These are phyloP conservation scores for Uncinocarpus reesii DNA, from an alignment of 2,329 filamentous ascomycete genomes.

Conservation along the genomic window DNA sequence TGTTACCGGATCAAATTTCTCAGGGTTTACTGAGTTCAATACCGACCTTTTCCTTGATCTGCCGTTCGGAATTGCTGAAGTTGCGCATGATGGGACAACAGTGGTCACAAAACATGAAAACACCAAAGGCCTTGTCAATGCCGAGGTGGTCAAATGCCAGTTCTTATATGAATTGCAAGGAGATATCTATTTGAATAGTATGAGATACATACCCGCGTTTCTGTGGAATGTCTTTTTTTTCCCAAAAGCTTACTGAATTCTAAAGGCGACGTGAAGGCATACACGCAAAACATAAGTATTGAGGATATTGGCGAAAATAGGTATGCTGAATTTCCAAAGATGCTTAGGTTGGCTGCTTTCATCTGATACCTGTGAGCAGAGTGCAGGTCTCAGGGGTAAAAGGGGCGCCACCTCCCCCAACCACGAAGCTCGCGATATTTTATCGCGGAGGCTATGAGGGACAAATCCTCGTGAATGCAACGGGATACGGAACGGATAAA, in stretches of 20 bases:
- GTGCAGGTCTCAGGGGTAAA: conserved; percentile 36
- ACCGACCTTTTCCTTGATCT: conserved; percentile 37
- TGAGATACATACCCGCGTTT: background rate
- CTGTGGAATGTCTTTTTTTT: background rate
- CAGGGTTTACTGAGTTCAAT: conserved; percentile 39
- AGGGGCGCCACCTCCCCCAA: conserved; percentile 40
- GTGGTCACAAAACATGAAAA: conserved; percentile 42
- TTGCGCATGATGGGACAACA: conserved; percentile 38
- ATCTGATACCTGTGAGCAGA: conserved; percentile 20
- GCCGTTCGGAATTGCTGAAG: conserved; percentile 42
- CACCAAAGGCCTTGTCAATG: conserved; percentile 29
- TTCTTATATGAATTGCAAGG: conserved; percentile 44
- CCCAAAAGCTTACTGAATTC: background rate
- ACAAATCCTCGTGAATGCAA: conserved; percentile 38
- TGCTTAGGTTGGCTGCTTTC: background rate
- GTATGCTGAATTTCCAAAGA: conserved; percentile 11
- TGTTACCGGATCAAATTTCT: conserved; percentile 32
- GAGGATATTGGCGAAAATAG: conserved; percentile 29
- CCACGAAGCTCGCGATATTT: conserved; percentile 45
- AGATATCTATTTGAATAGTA: conserved; percentile 40
- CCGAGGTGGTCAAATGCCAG: conserved; percentile 37
- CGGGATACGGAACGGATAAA: conserved; percentile 39
- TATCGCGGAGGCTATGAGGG: conserved; percentile 42
- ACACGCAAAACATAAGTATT: conserved; percentile 30
- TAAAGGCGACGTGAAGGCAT: conserved; percentile 31